A percentile compares a stretch with the other conserved stretches of the same genome.
Evolutionary conservation across 345 rosid species (phyloP).

Genomic region (Lagerstroemia speciosa): DNA sequence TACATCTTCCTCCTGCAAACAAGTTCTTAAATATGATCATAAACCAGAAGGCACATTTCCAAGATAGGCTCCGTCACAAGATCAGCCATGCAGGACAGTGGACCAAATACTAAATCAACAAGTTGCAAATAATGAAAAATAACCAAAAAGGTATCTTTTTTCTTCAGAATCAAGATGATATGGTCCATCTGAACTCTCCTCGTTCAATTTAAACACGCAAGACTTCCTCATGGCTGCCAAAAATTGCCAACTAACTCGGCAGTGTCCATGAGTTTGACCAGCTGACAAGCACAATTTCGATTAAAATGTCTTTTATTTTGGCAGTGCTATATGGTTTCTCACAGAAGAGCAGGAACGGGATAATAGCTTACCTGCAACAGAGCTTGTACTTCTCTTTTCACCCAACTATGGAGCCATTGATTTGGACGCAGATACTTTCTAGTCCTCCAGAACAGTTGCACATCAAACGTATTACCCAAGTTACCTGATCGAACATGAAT

Average conservation of each 20-base stretch:
- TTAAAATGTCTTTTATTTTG: background rate
- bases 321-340: background rate
- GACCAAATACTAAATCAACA: background rate
- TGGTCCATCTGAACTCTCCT: too few relatives aligned
- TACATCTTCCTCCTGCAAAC: constrained; percentile 67
- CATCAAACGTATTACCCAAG: constrained; percentile 34
- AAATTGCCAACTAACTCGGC: too few relatives aligned
- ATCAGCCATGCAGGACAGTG: background rate
- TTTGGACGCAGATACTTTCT: constrained; percentile 52
- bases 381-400: constrained; percentile 84
- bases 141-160: too few relatives aligned
- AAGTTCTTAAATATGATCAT: background rate
- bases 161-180: too few relatives aligned
- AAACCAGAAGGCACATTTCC: background rate
- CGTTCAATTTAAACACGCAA: too few relatives aligned
- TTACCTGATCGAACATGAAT: constrained; percentile 39
- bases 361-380: constrained; percentile 49
- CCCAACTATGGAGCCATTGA: constrained; percentile 57
- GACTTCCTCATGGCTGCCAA: too few relatives aligned
- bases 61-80: background rate
- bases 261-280: too few relatives aligned
- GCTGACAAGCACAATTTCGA: background rate
- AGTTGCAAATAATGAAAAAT: background rate
- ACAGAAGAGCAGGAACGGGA: background rate
- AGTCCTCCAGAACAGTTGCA: constrained; percentile 57